Evolutionary conservation across 2,329 filamentous ascomycete genomes (phyloP).

Genomic region (Parafenestella ontariensis): DNA sequence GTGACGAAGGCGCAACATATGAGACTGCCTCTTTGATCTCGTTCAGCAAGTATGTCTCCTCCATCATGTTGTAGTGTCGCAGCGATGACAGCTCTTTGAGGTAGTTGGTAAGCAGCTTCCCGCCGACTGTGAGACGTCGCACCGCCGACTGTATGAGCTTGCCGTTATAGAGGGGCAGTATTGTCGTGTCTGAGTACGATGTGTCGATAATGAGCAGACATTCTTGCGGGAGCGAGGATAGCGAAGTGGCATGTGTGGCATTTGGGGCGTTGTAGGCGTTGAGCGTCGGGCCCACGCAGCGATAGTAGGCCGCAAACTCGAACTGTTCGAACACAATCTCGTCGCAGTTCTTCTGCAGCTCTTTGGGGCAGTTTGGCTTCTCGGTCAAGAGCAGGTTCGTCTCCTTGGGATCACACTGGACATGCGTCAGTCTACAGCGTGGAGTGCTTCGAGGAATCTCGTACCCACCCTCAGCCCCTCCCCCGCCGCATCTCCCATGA

Average conservation of each 20-base stretch:
- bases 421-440: constrained; percentile 15
- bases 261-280: constrained; percentile 74
- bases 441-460: background rate
- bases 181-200: constrained; percentile 90
- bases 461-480: constrained; percentile 62
- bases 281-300: constrained; percentile 74
- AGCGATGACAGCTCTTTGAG: constrained; percentile 88
- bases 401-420: constrained; percentile 73
- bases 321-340: constrained; percentile 99
- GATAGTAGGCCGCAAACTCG: constrained; percentile 85
- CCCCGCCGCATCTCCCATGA: constrained; percentile 75
- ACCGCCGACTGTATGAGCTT: constrained; percentile 81
- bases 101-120: constrained; percentile 92
- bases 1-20: constrained; percentile 73
- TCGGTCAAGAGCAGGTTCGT: constrained; percentile 88
- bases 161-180: constrained; percentile 85
- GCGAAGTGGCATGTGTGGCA: constrained; percentile 55
- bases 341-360: constrained; percentile 87
- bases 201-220: constrained; percentile 88
- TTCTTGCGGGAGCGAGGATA: constrained; percentile 69
- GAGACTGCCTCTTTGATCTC: constrained; percentile 93
- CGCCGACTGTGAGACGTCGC: constrained; percentile 86
- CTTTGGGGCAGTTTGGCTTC: constrained; percentile 80
- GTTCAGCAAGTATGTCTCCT: constrained; percentile 91
- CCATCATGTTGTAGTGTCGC: constrained; percentile 93